These are phyloP conservation scores for Termitomyces bulborhizus DNA, from an alignment of 768 basidiomycete genomes.

Conservation along the genomic window DNA sequence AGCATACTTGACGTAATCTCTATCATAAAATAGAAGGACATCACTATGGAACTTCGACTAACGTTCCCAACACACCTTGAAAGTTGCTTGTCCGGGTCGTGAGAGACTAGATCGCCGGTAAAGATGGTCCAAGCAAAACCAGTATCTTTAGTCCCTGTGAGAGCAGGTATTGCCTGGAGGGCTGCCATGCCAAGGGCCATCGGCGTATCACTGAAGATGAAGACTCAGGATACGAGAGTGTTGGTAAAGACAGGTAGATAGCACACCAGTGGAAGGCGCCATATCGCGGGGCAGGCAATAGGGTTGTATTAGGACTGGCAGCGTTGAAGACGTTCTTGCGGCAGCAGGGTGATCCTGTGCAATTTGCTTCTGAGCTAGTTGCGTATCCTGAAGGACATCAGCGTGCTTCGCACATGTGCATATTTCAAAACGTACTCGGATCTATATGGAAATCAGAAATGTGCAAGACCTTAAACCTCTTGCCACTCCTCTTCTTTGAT, in stretches of 20 bases:
- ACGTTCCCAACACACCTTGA: constrained; percentile 37
- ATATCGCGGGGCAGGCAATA: constrained; percentile 61
- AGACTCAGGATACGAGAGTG: background rate
- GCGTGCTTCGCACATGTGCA: background rate
- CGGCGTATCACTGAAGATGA: constrained; percentile 51
- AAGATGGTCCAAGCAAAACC: constrained; percentile 64
- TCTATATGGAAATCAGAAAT: constrained; percentile 77
- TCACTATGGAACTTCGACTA: background rate
- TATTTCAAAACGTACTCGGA: constrained; percentile 39
- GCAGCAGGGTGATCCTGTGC: constrained; percentile 58
- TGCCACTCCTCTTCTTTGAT: constrained; percentile 52
- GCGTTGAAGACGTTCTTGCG: constrained; percentile 46
- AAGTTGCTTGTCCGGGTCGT: constrained; percentile 61
- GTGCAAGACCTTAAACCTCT: constrained; percentile 67
- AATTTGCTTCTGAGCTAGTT: constrained; percentile 68
- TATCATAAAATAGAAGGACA: constrained; percentile 16
- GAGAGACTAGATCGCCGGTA: constrained; percentile 71
- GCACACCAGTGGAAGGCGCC: constrained; percentile 55
- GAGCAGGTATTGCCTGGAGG: constrained; percentile 59
- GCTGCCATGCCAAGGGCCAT: constrained; percentile 53
- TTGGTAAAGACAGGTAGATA: background rate
- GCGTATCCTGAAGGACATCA: constrained; percentile 43
- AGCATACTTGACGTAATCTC: constrained; percentile 53
- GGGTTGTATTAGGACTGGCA: constrained; percentile 40
- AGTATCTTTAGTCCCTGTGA: constrained; percentile 52